Evolutionary conservation across 306 rosid species (phyloP).

Genomic region (Trifolium fragiferum): DNA sequence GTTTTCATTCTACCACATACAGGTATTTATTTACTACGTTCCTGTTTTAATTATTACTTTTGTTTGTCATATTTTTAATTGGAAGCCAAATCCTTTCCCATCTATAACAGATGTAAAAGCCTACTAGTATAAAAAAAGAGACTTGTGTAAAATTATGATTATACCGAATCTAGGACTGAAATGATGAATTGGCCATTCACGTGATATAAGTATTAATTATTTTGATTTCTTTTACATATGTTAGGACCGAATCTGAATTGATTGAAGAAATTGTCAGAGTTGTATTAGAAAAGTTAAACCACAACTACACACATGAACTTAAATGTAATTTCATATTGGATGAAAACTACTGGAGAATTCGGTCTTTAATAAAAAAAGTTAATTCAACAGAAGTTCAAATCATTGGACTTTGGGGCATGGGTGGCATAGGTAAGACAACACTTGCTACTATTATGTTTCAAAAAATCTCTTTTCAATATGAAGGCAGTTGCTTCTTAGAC

Average conservation of each 20-base stretch:
- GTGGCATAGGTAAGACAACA: constrained; percentile 41
- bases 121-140: too few species aligned
- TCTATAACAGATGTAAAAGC: too few species aligned
- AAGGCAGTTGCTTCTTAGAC: constrained; percentile 20
- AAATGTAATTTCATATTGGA: neutral
- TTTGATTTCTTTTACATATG: too few species aligned
- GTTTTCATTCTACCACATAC: neutral
- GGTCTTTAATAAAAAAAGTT: neutral
- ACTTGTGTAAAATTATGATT: too few species aligned
- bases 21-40: neutral
- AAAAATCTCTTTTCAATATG: neutral
- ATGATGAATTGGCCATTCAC: too few species aligned
- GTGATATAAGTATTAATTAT: too few species aligned
- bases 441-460: constrained; percentile 30
- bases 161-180: too few species aligned
- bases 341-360: neutral
- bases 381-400: neutral
- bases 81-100: too few species aligned
- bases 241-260: constrained; percentile 6
- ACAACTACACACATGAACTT: neutral
- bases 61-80: too few species aligned
- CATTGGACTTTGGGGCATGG: constrained; percentile 46
- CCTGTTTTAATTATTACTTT: too few species aligned
- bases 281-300: neutral
- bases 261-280: neutral